Percentiles rank a stretch among this genome's conserved stretches.
Evolutionary conservation across 2,329 filamentous ascomycete species (phyloP).

Genomic region (Beauveria caledonica): DNA sequence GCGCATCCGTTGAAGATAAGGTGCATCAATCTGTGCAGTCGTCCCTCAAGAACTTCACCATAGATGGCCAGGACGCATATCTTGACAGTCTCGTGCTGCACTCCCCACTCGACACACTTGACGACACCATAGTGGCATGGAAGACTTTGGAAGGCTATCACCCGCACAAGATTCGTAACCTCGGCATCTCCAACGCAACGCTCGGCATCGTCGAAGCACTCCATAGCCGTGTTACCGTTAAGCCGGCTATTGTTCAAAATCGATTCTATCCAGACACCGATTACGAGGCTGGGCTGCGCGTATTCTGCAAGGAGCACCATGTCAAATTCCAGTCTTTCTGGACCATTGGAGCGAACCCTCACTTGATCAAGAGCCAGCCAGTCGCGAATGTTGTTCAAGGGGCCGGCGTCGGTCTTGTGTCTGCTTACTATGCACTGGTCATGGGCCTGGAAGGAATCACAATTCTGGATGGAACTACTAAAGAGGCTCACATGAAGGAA

Average conservation of each 20-base stretch:
- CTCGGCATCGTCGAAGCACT: slow-evolving; percentile 48
- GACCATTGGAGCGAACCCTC: slow-evolving; percentile 41
- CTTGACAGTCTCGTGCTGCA: slow-evolving; percentile 71
- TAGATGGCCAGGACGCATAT: slow-evolving; percentile 33
- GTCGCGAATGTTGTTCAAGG: slow-evolving; percentile 41
- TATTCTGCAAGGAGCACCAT: slow-evolving; percentile 33
- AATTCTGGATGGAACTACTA: slow-evolving; percentile 40
- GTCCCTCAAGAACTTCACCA: slow-evolving; percentile 57
- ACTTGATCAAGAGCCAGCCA: slow-evolving; percentile 31
- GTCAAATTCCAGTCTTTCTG: slow-evolving; percentile 48
- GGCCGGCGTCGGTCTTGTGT: slow-evolving; percentile 28
- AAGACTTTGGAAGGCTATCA: slow-evolving; percentile 56
- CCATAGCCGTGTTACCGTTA: slow-evolving; percentile 31
- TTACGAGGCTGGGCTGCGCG: slow-evolving; percentile 53
- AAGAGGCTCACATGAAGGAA: slow-evolving; percentile 38
- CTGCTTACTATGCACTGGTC: slow-evolving; percentile 40
- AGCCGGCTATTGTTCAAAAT: slow-evolving; percentile 62
- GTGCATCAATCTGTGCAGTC: slow-evolving; percentile 58
- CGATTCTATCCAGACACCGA: slow-evolving; percentile 54
- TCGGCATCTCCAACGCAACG: slow-evolving; percentile 73
- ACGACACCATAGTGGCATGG: slow-evolving; percentile 57
- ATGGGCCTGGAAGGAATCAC: slow-evolving; percentile 35
- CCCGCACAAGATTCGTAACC: slow-evolving; percentile 51
- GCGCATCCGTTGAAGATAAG: slow-evolving; percentile 52
- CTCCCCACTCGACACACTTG: slow-evolving; percentile 38